Evolutionary conservation across 306 rosid species (phyloP).

Genomic region (Medicago arabica): DNA sequence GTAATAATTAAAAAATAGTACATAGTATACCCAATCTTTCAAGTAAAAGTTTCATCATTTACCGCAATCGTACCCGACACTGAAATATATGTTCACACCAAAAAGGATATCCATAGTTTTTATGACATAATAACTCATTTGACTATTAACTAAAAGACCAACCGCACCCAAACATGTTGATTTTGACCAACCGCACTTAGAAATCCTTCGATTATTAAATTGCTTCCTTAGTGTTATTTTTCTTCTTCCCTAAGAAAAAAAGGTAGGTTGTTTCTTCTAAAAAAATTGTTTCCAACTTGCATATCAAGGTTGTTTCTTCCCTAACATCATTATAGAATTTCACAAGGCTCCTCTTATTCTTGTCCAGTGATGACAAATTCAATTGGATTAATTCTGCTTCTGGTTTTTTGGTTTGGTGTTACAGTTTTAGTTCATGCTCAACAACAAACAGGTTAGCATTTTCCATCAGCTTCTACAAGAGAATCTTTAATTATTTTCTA

Average conservation of each 20-base stretch:
- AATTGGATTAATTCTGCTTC: too few species aligned
- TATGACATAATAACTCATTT: too few species aligned
- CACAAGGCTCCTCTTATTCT: not conserved
- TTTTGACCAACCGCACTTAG: not conserved
- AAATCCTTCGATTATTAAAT: not conserved
- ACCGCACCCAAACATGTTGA: not conserved
- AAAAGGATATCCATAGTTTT: too few species aligned
- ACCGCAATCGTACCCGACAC: too few species aligned
- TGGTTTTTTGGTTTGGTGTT: too few species aligned
- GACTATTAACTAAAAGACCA: too few species aligned
- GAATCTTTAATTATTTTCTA: constrained; percentile 13
- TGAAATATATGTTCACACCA: too few species aligned
- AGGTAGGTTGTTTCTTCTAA: constrained; percentile 12
- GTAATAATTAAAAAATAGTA: too few species aligned
- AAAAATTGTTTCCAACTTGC: constrained; percentile 7
- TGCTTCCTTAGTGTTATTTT: not conserved
- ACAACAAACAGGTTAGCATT: constrained; percentile 59
- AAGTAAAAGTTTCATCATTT: too few species aligned
- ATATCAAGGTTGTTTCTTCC: not conserved
- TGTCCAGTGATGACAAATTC: not conserved
- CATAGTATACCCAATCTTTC: too few species aligned
- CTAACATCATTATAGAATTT: constrained; percentile 2
- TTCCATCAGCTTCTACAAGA: not conserved
- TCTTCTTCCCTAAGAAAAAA: too few species aligned
- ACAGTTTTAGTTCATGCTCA: constrained; percentile 46